Percentiles rank a stretch among this genome's conserved stretches.
These are phyloP conservation scores for Leccinum pallidistipes DNA, from an alignment of 1,284 basidiomycete genomes.

Conservation along the genomic window DNA sequence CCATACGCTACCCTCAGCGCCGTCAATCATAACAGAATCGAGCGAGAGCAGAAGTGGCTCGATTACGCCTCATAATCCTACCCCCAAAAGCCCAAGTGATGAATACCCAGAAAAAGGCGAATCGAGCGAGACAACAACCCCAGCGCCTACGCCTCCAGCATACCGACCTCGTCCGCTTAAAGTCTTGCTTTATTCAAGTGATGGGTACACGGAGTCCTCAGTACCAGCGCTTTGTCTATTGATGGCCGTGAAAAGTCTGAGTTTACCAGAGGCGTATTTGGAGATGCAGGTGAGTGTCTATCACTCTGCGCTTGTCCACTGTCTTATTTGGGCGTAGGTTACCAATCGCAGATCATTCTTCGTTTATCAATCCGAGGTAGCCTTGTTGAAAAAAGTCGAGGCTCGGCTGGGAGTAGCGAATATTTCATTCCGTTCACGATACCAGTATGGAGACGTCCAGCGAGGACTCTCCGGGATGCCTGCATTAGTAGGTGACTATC, in stretches of 20 bases:
- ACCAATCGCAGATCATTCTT: constrained; percentile 83
- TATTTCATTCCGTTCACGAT: constrained; percentile 26
- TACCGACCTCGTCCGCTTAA: constrained; percentile 59
- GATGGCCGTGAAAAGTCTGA: constrained; percentile 75
- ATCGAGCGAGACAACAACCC: constrained; percentile 1
- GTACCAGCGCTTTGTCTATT: constrained; percentile 86
- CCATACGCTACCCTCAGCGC: not conserved
- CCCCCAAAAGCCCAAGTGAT: not conserved
- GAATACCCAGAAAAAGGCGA: constrained; percentile 1
- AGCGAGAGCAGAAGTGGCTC: not conserved
- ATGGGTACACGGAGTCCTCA: constrained; percentile 90
- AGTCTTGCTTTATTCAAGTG: constrained; percentile 72
- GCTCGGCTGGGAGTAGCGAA: constrained; percentile 41
- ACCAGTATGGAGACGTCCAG: constrained; percentile 25
- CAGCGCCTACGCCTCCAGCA: constrained; percentile 4
- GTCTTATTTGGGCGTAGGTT: constrained; percentile 37
- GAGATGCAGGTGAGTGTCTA: constrained; percentile 58
- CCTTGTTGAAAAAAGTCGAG: constrained; percentile 77
- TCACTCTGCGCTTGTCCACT: not conserved
- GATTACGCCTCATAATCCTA: not conserved
- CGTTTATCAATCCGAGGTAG: constrained; percentile 83
- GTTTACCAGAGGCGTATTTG: constrained; percentile 88
- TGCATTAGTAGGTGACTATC: constrained; percentile 17
- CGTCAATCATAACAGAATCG: not conserved
- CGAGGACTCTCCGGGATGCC: constrained; percentile 16